These are phyloP conservation scores for Talaromyces ruber DNA, from an alignment of 495 filamentous ascomycete genomes.

Conservation along the genomic window DNA sequence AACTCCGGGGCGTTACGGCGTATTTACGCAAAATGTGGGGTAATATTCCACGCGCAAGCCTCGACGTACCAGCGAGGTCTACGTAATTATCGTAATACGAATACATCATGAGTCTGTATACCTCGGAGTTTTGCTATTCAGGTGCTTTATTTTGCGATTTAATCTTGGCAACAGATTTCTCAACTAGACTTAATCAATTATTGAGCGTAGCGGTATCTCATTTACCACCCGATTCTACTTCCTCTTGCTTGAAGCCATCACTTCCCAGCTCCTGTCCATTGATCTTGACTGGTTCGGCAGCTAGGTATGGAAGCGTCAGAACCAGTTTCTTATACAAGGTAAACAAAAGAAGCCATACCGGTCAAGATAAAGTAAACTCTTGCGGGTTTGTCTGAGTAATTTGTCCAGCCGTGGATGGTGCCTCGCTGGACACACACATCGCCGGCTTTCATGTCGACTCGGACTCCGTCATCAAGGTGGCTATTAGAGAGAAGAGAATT, in stretches of 20 bases:
- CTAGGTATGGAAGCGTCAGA: neutral
- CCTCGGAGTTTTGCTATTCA: neutral
- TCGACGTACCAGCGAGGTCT: neutral
- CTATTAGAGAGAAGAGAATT: neutral
- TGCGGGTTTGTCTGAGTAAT: constrained; percentile 16
- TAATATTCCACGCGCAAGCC: neutral
- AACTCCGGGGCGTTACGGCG: neutral
- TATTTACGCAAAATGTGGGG: neutral
- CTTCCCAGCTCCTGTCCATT: neutral
- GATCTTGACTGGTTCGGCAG: neutral
- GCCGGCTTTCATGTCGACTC: constrained; percentile 21
- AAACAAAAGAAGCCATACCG: neutral
- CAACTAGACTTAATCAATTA: too few relatives aligned
- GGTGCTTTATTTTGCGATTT: neutral
- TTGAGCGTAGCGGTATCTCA: neutral
- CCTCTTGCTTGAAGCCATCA: neutral
- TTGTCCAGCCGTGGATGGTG: constrained; percentile 59
- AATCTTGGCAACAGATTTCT: too few relatives aligned
- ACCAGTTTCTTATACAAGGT: neutral
- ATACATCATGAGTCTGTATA: neutral
- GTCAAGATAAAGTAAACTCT: constrained; percentile 7
- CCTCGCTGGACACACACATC: constrained; percentile 58
- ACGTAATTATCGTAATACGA: neutral
- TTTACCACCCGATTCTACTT: neutral
- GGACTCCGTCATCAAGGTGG: neutral